Percentiles rank a stretch among this genome's conserved stretches.
Conservation (phyloP, 1,284 basidiomycete genomes). For the Puccinia coronata region DNA sequence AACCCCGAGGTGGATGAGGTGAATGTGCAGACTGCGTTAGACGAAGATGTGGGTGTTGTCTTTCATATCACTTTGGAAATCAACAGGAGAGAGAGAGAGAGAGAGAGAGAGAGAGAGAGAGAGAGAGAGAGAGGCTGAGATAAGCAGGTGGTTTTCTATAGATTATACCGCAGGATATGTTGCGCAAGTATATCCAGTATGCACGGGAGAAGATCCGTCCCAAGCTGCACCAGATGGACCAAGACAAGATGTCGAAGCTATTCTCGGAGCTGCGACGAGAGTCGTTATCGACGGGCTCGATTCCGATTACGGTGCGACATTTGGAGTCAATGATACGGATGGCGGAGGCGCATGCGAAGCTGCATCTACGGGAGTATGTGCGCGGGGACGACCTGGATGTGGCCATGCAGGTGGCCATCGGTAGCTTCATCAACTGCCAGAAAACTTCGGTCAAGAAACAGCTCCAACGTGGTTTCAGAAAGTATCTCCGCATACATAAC, state of each 20-base stretch:
- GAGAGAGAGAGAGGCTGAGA: neutral
- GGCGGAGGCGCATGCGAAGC: slow-evolving; percentile 94
- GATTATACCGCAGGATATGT: slow-evolving; percentile 93
- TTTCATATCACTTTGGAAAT: slow-evolving; percentile 57
- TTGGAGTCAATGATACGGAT: slow-evolving; percentile 98
- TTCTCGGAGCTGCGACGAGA: slow-evolving; percentile 93
- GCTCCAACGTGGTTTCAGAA: slow-evolving; percentile 85
- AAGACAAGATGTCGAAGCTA: slow-evolving; percentile 65
- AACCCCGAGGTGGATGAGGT: slow-evolving; percentile 82
- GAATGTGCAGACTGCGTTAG: slow-evolving; percentile 64
- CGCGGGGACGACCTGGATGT: slow-evolving; percentile 96
- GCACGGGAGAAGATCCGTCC: slow-evolving; percentile 71
- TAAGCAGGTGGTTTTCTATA: slow-evolving; percentile 58
- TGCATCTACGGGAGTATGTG: slow-evolving; percentile 89
- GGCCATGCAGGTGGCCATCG: slow-evolving; percentile 97
- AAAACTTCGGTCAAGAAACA: slow-evolving; percentile 77
- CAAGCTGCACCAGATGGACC: slow-evolving; percentile 20
- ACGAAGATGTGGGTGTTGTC: slow-evolving; percentile 22
- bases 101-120: too few species aligned
- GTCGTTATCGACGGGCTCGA: slow-evolving; percentile 70
- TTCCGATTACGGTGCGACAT: slow-evolving; percentile 97
- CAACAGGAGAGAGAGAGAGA: neutral
- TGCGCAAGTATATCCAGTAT: slow-evolving; percentile 99
- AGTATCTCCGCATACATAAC: slow-evolving; percentile 80
- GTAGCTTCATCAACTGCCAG: slow-evolving; percentile 96